phyloP scores from a whole-genome alignment of 805 yeast species.

The Candida koratica region DNA sequence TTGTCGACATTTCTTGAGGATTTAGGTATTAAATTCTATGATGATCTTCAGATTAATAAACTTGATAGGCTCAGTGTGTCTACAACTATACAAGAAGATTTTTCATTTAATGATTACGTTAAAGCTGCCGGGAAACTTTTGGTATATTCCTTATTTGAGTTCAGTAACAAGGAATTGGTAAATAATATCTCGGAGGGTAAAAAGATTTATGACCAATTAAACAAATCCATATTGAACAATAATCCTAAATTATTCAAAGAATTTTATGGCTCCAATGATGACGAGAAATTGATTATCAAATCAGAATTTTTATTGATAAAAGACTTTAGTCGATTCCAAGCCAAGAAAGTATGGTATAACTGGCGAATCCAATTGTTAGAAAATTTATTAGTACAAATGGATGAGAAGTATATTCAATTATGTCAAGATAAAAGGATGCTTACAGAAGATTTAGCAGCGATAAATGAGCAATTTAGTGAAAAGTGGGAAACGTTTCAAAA shows the following conservation, averaged over 20 bases:
- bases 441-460: slow-evolving; percentile 4
- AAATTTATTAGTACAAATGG: slow-evolving; percentile 38
- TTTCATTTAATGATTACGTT: slow-evolving; percentile 32
- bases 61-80: slow-evolving; percentile 23
- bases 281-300: slow-evolving; percentile 39
- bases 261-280: slow-evolving; percentile 38
- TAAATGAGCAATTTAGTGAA: slow-evolving; percentile 12
- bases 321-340: slow-evolving; percentile 48
- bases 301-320: slow-evolving; percentile 49
- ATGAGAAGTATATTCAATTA: slow-evolving; percentile 10
- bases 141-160: slow-evolving; percentile 46
- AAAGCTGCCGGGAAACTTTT: slow-evolving; percentile 40
- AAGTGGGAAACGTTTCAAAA: slow-evolving; percentile 10
- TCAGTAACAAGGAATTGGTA: slow-evolving; percentile 51
- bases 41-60: slow-evolving; percentile 39
- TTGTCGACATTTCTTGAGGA: slow-evolving; percentile 37
- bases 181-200: slow-evolving; percentile 49
- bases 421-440: slow-evolving; percentile 10
- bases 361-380: slow-evolving; percentile 55
- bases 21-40: slow-evolving; percentile 42
- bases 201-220: slow-evolving; percentile 43
- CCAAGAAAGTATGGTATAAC: slow-evolving; percentile 56
- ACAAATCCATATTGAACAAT: slow-evolving; percentile 41
- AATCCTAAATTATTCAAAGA: slow-evolving; percentile 50
- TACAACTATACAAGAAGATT: slow-evolving; percentile 5